Percentiles rank a stretch among this genome's conserved stretches.
Conservation (phyloP, 768 basidiomycete genomes). For the Tulasnella calospora region DNA sequence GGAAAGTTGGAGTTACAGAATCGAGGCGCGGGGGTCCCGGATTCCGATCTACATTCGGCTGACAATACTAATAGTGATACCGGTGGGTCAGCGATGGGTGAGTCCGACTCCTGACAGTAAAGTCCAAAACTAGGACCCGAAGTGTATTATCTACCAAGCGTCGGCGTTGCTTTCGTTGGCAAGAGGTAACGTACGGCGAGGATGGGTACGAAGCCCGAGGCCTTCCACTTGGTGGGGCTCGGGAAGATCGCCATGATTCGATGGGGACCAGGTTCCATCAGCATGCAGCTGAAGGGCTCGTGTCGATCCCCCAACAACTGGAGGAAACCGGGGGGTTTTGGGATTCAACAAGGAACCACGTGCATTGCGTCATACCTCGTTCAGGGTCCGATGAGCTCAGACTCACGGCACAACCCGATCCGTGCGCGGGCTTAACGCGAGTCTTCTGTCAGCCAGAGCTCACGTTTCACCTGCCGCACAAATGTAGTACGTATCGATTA, state of each 20-base stretch:
- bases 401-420: neutral
- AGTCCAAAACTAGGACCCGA: neutral
- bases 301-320: neutral
- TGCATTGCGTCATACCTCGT: neutral
- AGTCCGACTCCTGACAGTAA: neutral
- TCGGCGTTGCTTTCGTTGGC: neutral
- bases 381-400: slow-evolving; percentile 3
- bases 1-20: neutral
- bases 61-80: neutral
- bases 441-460: neutral
- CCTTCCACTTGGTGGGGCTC: neutral
- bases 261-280: neutral
- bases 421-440: neutral
- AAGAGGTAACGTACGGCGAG: neutral
- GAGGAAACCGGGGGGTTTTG: neutral
- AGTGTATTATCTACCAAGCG: neutral
- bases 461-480: neutral
- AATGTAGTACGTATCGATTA: neutral
- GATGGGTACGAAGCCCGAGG: neutral
- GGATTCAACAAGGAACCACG: neutral
- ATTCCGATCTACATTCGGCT: neutral
- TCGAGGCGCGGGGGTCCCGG: neutral
- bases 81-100: neutral
- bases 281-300: neutral
- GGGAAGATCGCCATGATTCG: neutral